Evolutionary conservation across 1,284 basidiomycete species (phyloP).

Genomic region (Xerocomus cyaneibrunnescens): DNA sequence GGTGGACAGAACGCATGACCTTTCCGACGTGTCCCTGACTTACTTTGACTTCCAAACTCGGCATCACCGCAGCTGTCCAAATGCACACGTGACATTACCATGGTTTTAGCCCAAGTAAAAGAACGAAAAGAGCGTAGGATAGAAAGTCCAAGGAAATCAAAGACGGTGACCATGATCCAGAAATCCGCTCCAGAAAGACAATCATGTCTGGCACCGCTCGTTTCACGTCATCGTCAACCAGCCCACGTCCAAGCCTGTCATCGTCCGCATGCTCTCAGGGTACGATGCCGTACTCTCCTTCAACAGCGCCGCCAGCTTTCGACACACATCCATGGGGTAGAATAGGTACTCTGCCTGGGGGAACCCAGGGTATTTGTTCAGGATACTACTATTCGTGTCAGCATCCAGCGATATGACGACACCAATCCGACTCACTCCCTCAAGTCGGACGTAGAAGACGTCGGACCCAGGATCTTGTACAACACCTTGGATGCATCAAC

Average conservation of each 20-base stretch:
- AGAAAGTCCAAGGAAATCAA: neutral
- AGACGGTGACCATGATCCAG: neutral
- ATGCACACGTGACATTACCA: neutral
- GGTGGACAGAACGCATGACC: neutral
- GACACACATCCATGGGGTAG: conserved; percentile 73
- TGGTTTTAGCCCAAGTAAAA: no score
- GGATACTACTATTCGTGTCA: conserved; percentile 40
- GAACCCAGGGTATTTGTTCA: conserved; percentile 73
- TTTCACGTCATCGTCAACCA: conserved; percentile 53
- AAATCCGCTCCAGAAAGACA: neutral
- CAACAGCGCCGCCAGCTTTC: conserved; percentile 61
- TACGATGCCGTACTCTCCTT: conserved; percentile 74
- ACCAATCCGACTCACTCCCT: conserved; percentile 46
- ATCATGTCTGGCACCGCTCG: neutral
- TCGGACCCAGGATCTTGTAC: conserved; percentile 66
- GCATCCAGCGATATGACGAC: neutral
- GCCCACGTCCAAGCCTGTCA: conserved; percentile 78
- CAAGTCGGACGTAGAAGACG: conserved; percentile 49
- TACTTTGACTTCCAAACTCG: neutral
- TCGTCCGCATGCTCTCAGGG: conserved; percentile 66
- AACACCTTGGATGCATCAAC: conserved; percentile 73
- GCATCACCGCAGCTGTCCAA: neutral
- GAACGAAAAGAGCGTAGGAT: neutral
- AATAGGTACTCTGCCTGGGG: conserved; percentile 79
- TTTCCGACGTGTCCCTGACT: conserved; percentile 6